These are phyloP conservation scores for Andrographis paniculata DNA, from an alignment of 305 asterid genomes.

Conservation along the genomic window DNA sequence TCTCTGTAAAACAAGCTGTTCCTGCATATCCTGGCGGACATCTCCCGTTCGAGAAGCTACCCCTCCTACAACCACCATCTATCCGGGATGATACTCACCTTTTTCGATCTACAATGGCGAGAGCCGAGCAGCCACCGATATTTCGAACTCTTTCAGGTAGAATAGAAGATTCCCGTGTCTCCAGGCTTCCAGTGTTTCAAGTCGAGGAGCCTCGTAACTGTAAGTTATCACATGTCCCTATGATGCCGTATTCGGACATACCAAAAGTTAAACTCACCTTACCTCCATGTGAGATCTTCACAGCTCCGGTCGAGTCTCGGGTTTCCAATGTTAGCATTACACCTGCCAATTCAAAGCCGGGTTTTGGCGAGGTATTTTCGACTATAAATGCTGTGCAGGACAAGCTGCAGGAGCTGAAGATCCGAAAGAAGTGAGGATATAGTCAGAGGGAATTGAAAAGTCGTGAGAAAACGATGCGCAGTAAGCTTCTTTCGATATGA, in stretches of 20 bases:
- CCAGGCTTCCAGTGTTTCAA: constrained; percentile 20
- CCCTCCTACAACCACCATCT: constrained; percentile 23
- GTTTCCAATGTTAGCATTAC: constrained; percentile 11
- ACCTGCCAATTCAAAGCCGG: constrained; percentile 10
- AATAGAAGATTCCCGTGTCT: constrained; percentile 13
- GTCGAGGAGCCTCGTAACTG: constrained; percentile 17
- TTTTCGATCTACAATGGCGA: constrained; percentile 5
- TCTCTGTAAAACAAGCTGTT: constrained; percentile 35
- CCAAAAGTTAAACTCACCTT: constrained; percentile 7
- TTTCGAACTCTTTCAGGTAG: constrained; percentile 20
- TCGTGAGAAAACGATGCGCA: background rate
- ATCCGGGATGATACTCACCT: constrained; percentile 17
- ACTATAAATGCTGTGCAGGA: constrained; percentile 19
- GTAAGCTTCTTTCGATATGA: background rate
- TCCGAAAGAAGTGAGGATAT: constrained; percentile 30
- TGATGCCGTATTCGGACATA: constrained; percentile 12
- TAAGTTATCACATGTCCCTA: constrained; percentile 9
- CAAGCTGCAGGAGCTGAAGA: constrained; percentile 25
- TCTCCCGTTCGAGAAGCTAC: constrained; percentile 26
- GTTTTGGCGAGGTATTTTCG: constrained; percentile 15
- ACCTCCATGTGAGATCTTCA: constrained; percentile 1
- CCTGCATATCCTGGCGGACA: constrained; percentile 33
- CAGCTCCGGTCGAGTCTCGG: constrained; percentile 7
- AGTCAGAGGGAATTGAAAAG: background rate
- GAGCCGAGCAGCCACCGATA: constrained; percentile 18